Evolutionary conservation across 1,284 basidiomycete species (phyloP).

Genomic region (Xerocomus nothofagi): DNA sequence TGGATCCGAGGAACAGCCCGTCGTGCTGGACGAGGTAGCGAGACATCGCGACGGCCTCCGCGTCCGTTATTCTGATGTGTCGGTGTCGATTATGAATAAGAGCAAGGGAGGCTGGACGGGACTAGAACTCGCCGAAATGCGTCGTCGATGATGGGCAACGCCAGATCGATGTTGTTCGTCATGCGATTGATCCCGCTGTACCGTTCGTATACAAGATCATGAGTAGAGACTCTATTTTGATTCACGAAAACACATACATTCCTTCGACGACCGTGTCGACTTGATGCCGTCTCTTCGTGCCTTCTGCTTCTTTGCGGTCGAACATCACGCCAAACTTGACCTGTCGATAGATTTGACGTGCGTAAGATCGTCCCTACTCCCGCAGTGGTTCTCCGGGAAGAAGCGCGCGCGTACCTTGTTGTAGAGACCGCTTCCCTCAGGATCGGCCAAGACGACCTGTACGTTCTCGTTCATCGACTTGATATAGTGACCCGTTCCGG

Average conservation of each 20-base stretch:
- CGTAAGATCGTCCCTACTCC: not conserved
- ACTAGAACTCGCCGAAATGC: slow-evolving; percentile 66
- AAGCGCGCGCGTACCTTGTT: slow-evolving; percentile 68
- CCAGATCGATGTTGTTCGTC: slow-evolving; percentile 85
- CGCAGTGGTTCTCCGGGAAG: not conserved
- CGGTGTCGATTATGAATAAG: not conserved
- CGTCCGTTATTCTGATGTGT: slow-evolving; percentile 74
- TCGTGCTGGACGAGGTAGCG: slow-evolving; percentile 87
- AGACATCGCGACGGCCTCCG: slow-evolving; percentile 90
- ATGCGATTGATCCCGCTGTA: slow-evolving; percentile 86
- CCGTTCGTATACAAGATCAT: not conserved
- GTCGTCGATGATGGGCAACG: slow-evolving; percentile 80
- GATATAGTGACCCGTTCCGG: slow-evolving; percentile 81
- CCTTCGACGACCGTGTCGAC: slow-evolving; percentile 92
- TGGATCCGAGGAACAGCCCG: slow-evolving; percentile 94
- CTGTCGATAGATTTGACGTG: slow-evolving; percentile 38
- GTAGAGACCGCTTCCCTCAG: slow-evolving; percentile 92
- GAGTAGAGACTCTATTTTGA: too few relatives aligned
- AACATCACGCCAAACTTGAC: slow-evolving; percentile 95
- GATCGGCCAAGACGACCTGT: slow-evolving; percentile 84
- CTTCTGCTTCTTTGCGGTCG: slow-evolving; percentile 88
- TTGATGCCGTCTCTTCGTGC: slow-evolving; percentile 91
- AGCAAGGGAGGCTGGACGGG: not conserved
- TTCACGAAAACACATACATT: slow-evolving; percentile 64
- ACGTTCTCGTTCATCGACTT: slow-evolving; percentile 68